These are phyloP conservation scores for Clathrospora elynae DNA, from an alignment of 2,329 filamentous ascomycete species.

Conservation along the genomic window DNA sequence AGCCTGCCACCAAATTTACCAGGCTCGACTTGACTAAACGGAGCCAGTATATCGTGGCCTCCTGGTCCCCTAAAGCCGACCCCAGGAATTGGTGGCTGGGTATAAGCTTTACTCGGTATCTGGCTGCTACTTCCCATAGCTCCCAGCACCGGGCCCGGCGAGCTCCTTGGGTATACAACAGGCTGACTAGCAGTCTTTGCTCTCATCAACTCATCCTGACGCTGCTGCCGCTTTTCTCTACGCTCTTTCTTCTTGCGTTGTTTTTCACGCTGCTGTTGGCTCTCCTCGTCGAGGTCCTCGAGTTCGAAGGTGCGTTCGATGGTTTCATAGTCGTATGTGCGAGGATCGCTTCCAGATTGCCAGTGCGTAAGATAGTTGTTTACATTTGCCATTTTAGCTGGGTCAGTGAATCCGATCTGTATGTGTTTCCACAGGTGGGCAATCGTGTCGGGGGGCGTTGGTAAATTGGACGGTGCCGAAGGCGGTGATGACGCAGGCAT, in stretches of 20 bases:
- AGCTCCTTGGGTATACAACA: constrained; percentile 27
- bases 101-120: constrained; percentile 12
- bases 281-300: constrained; percentile 40
- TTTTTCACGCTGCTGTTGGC: constrained; percentile 46
- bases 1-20: constrained; percentile 44
- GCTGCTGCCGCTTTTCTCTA: constrained; percentile 48
- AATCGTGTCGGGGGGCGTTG: constrained; percentile 20
- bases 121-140: constrained; percentile 36
- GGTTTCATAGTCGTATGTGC: constrained; percentile 49
- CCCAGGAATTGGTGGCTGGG: constrained; percentile 7
- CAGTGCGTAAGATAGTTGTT: constrained; percentile 51
- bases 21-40: constrained; percentile 43
- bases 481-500: constrained; percentile 16
- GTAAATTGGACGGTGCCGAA: constrained; percentile 2
- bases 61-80: constrained; percentile 12
- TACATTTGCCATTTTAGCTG: constrained; percentile 37
- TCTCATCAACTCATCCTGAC: constrained; percentile 43
- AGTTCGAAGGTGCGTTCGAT: constrained; percentile 37
- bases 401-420: constrained; percentile 23
- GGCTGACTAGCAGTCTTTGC: constrained; percentile 30
- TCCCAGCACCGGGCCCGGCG: constrained; percentile 32
- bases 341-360: constrained; percentile 46
- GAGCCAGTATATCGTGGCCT: constrained; percentile 9
- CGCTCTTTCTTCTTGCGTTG: constrained; percentile 48
- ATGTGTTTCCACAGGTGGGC: constrained; percentile 48